Evolutionary conservation across 805 yeast genomes (phyloP), one percentile per base, ranked within the genome.

Genomic region (Gaillardinia entomophila): DNA sequence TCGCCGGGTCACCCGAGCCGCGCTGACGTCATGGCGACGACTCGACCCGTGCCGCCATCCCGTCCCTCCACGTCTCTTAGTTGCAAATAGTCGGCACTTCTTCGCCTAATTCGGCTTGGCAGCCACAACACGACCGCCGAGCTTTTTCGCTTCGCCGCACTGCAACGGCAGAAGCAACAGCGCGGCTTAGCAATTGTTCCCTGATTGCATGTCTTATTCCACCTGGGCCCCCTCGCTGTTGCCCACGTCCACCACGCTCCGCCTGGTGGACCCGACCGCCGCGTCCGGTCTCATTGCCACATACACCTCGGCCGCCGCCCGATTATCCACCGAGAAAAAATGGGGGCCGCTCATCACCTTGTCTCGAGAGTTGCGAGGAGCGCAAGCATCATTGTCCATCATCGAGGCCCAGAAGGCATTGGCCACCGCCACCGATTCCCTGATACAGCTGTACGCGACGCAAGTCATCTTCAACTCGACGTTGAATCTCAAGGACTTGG

Each of bases 391-490:
- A 3, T 41, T 59, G 32, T 49, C 58, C 7, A 48, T 61, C n/a
- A 43, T 62, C 22, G 41, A 51, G 1, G 68, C 67, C 10, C 57
- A 60, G 34, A 27, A 49, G n/a, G 57, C 58, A 2, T 38, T 56
- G 26, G 68, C 68, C 8, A 62, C 68, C 3, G 68, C 68, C n/a
- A 62, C 69, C 2, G 51, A 43, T 19, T 28, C 34, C 10, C 30
- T 23, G 15, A 57, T 49, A 1, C 38, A 42, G 30, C 52, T 61
- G 2, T 18, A 37, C 23, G 67, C 66, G 6, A 55, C 63, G 12
- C 46, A 58, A 34, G 64, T 49, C 10, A 55, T 62, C 20, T 55
- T 53, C 37, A 41, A 56, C 22, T 54, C 57, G 20, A 51, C 65
- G 4, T 43, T 60, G 25, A 60, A 61, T 34, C 53, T 62, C 37